Percentiles rank a stretch among this genome's conserved stretches.
Conservation (phyloP, 2,329 filamentous ascomycete genomes). For the Emydomyces testavorans region DNA sequence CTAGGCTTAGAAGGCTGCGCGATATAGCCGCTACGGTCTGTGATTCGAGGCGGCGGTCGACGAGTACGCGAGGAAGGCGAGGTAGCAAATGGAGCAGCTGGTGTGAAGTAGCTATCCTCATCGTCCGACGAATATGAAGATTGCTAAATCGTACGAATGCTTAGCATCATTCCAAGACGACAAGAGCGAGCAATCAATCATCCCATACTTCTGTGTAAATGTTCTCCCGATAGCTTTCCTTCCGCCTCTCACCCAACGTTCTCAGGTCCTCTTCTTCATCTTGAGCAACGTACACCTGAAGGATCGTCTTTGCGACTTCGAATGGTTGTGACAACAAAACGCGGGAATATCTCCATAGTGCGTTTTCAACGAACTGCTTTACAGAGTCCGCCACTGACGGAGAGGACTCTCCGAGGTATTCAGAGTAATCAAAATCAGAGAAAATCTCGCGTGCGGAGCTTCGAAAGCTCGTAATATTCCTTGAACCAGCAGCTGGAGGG, state of each 20-base stretch:
- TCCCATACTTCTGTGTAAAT: conserved; percentile 25
- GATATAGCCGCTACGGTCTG: conserved; percentile 38
- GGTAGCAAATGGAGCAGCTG: conserved; percentile 38
- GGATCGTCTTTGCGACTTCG: conserved; percentile 86
- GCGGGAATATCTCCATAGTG: conserved; percentile 83
- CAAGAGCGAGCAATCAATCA: not conserved
- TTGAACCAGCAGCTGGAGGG: conserved; percentile 26
- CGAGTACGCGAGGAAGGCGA: conserved; percentile 33
- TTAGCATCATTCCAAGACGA: conserved; percentile 13
- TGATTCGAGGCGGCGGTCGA: conserved; percentile 32
- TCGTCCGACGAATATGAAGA: conserved; percentile 50
- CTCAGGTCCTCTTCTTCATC: conserved; percentile 27
- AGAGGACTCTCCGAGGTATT: conserved; percentile 66
- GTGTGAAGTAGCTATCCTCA: conserved; percentile 75
- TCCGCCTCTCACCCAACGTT: conserved; percentile 23
- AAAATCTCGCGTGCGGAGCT: conserved; percentile 70
- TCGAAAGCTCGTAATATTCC: conserved; percentile 42
- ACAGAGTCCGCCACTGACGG: conserved; percentile 63
- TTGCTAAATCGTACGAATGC: conserved; percentile 16
- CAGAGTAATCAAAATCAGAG: conserved; percentile 81
- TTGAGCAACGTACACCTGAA: conserved; percentile 58
- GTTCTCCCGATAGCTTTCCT: conserved; percentile 21
- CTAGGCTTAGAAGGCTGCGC: conserved; percentile 32
- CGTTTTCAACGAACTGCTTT: conserved; percentile 67
- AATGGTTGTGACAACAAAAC: conserved; percentile 89